Evolutionary conservation across 192 early-diverging fungal species (phyloP).

Genomic region (Coemansia sp.): DNA sequence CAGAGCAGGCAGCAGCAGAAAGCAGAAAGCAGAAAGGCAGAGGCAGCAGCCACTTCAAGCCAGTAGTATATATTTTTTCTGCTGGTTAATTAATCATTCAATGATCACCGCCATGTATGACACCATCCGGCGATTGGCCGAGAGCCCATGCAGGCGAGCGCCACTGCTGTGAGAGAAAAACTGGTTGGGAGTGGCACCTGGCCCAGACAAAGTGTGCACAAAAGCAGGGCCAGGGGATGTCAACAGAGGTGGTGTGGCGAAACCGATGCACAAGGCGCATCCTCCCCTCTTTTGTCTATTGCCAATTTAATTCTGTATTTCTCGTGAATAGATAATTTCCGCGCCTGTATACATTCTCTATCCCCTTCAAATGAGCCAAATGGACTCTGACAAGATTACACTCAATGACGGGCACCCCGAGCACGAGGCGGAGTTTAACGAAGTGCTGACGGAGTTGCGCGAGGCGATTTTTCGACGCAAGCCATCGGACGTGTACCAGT

Average conservation of each 20-base stretch:
- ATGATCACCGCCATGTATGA: not conserved
- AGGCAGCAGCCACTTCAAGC: not conserved
- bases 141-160: not conserved
- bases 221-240: constrained; percentile 3
- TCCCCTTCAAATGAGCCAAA: not conserved
- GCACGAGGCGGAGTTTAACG: constrained; percentile 55
- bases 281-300: not conserved
- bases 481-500: constrained; percentile 88
- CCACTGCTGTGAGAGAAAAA: not conserved
- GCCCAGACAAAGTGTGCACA: not conserved
- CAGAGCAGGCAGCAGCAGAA: not conserved
- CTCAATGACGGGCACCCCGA: constrained; percentile 41
- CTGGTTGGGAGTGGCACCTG: not conserved
- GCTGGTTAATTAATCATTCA: not conserved
- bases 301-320: constrained; percentile 1
- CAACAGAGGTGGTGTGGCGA: not conserved
- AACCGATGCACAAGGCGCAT: not conserved
- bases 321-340: not conserved
- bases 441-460: constrained; percentile 81
- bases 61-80: not conserved
- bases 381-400: constrained; percentile 52
- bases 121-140: not conserved
- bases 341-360: constrained; percentile 5
- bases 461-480: constrained; percentile 70
- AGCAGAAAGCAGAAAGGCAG: not conserved